Conservation (phyloP, 805 yeast species). For the Tetrapisispora pingtungensis region DNA sequence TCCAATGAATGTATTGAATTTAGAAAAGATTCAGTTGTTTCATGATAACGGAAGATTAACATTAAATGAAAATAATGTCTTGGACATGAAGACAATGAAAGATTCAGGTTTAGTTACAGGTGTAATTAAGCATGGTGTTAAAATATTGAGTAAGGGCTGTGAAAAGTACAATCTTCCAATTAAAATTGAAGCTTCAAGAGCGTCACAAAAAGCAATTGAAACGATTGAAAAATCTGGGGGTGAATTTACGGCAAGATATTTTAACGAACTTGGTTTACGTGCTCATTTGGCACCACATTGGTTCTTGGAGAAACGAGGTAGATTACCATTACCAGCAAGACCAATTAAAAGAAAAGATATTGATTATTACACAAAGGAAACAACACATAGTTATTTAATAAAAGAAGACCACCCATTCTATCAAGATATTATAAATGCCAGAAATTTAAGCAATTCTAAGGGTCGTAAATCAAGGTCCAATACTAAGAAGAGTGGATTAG, state of each 20-base stretch:
- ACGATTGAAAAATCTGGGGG: slow-evolving; percentile 69
- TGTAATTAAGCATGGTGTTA: slow-evolving; percentile 66
- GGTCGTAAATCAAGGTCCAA: slow-evolving; percentile 11
- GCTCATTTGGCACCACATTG: slow-evolving; percentile 71
- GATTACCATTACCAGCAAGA: slow-evolving; percentile 74
- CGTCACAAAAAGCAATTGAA: slow-evolving; percentile 62
- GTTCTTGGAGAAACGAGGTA: slow-evolving; percentile 59
- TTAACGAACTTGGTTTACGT: slow-evolving; percentile 52
- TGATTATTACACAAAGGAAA: slow-evolving; percentile 60
- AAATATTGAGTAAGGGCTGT: slow-evolving; percentile 61
- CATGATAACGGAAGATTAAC: slow-evolving; percentile 56
- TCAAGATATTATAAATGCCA: slow-evolving; percentile 17
- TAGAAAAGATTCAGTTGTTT: slow-evolving; percentile 61
- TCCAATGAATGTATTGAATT: slow-evolving; percentile 48
- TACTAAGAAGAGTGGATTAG: slow-evolving; percentile 27
- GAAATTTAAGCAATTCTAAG: slow-evolving; percentile 9
- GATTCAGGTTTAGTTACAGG: slow-evolving; percentile 67
- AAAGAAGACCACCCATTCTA: slow-evolving; percentile 30
- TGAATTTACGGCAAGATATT: slow-evolving; percentile 62
- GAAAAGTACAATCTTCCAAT: slow-evolving; percentile 46
- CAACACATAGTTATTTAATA: slow-evolving; percentile 65
- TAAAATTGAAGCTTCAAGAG: slow-evolving; percentile 73
- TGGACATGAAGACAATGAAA: slow-evolving; percentile 70
- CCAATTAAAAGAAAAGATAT: slow-evolving; percentile 79
- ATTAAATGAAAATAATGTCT: slow-evolving; percentile 46